Percentiles rank a stretch among this genome's conserved stretches.
phyloP scores from a whole-genome alignment of 78 protist genomes.

The slime mould (Dictyostelium discoideum) region dicty_2.7 NC_007089.4:5493501-5494000 shows the following conservation, averaged over 20 bases:
- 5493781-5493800: neutral
- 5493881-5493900: constrained; percentile 11
- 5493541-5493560: neutral
- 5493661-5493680: constrained; percentile 14
- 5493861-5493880: neutral
- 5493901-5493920: constrained; percentile 35
- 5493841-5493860: neutral
- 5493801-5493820: neutral
- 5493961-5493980: constrained; percentile 66
- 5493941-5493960: constrained; percentile 44
- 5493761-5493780: neutral
- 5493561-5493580: neutral
- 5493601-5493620: constrained; percentile 1
- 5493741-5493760: neutral
- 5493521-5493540: neutral
- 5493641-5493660: neutral
- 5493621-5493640: neutral
- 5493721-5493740: neutral
- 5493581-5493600: constrained; percentile 32
- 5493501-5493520: neutral
- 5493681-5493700: neutral
- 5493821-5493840: neutral
- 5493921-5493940: constrained; percentile 33
- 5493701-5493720: neutral
- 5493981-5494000: constrained; percentile 37